Base-by-base conservation (phyloP, 2,329 filamentous ascomycete species). In the Dryadomyces quercus-mongolicae region DNA sequence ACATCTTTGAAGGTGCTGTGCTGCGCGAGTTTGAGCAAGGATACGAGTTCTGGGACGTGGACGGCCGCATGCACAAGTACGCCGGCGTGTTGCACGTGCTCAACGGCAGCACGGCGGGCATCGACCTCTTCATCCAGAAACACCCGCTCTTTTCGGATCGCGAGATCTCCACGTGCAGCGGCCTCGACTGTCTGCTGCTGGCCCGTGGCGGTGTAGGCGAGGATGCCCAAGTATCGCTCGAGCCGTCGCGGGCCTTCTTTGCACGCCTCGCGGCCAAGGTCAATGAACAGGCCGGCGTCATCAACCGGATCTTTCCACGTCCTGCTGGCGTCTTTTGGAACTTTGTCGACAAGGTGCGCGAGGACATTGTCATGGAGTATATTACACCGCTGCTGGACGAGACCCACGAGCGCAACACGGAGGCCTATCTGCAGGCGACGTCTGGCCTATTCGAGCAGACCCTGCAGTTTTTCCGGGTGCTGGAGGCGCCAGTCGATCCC, bases 21-120 rank as follows among this genome's bases (percentile, higher is more conserved):
- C 71, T 96, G 52, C 80, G 86, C 50, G 93, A 98, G 66, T 98
- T 98, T 61, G 87, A 94, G 68, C 86, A 93, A 64, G 93, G 89
- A 4, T 95, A 94, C 60, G 88, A 93, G 66, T 84, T 82, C 46
- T 87, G 86, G 71, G 92, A 98, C 66, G 82, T 94, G 53, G 86
- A 95, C 60, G 90, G 88, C 2, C 78, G 84, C 53, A 96, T 97
- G 92, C 82, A 79, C 61, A 81, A 86, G 63, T 97, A 95, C 68
- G 91, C 91, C 2, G 82, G 89, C 61, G 90, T 98, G 16, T 71
- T 98, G 55, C 82, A 87, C 55, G 78, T 80, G 2, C 74, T 98
- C 47, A 94, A 95, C 65, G 89, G 88, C 25, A 90, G 89, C 16
- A 76, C 77, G 44, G 84, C 85, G 15, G 88, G 82, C 10, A 75